A percentile compares a stretch with the other conserved stretches of the same genome.
These are phyloP conservation scores for Poterioochromonas sp. DNA, from an alignment of 352 stramenopile genomes.

Conservation along the genomic window DNA sequence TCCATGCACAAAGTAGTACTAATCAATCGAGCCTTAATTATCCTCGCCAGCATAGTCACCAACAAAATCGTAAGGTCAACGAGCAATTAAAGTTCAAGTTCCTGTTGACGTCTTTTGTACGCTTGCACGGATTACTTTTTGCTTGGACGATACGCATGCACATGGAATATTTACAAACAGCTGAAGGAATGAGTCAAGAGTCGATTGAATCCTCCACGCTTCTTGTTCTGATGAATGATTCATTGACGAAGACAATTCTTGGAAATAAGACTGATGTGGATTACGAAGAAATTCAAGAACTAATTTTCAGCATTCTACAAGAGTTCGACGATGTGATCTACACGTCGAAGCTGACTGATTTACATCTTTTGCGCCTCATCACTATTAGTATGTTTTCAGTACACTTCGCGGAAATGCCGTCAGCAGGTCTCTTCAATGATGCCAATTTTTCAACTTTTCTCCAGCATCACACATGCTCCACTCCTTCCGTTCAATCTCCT, in stretches of 20 bases:
- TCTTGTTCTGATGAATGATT: not conserved
- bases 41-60: too few species aligned
- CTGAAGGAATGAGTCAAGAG: not conserved
- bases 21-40: too few species aligned
- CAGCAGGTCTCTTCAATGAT: not conserved
- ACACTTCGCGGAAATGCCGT: not conserved
- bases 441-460: not conserved
- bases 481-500: not conserved
- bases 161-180: not conserved
- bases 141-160: constrained; percentile 1
- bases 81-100: constrained; percentile 54
- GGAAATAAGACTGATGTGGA: not conserved
- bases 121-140: constrained; percentile 70
- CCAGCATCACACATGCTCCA: not conserved
- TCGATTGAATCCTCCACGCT: not conserved
- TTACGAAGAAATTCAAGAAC: not conserved
- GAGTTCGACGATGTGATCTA: not conserved
- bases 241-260: not conserved
- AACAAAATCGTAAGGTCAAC: not conserved
- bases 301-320: not conserved
- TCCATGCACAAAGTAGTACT: too few species aligned
- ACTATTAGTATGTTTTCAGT: constrained; percentile 5
- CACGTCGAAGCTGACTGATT: not conserved
- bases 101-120: constrained; percentile 67
- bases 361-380: not conserved